Evolutionary conservation across 2,329 filamentous ascomycete species (phyloP).

Genomic region (Fusarium pininemorale): DNA sequence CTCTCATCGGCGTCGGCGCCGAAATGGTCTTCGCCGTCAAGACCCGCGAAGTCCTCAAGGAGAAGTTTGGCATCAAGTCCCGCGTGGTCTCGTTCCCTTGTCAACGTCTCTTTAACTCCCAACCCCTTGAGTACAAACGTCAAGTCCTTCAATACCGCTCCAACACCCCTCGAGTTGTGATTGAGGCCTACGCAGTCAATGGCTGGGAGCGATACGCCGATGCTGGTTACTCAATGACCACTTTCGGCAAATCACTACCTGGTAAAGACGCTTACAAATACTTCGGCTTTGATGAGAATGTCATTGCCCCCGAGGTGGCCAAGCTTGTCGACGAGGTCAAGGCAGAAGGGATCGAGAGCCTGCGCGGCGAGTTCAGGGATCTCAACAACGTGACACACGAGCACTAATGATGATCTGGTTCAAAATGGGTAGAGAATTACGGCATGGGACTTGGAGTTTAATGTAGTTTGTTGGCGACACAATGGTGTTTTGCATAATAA

Average conservation of each 20-base stretch:
- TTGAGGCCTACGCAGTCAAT: slow-evolving; percentile 67
- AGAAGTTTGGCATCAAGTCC: slow-evolving; percentile 49
- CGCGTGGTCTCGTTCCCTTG: slow-evolving; percentile 58
- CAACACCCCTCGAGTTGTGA: slow-evolving; percentile 61
- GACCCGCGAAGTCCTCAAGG: slow-evolving; percentile 50
- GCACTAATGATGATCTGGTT: slow-evolving; percentile 19
- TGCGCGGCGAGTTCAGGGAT: slow-evolving; percentile 47
- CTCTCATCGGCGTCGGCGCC: slow-evolving; percentile 52
- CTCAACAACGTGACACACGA: slow-evolving; percentile 39
- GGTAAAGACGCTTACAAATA: slow-evolving; percentile 63
- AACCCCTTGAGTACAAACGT: slow-evolving; percentile 56
- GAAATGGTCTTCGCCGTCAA: slow-evolving; percentile 49
- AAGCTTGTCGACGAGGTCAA: slow-evolving; percentile 45
- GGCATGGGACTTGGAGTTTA: slow-evolving; percentile 19
- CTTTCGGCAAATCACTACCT: slow-evolving; percentile 65
- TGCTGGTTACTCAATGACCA: slow-evolving; percentile 62
- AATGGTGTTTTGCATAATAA: slow-evolving; percentile 16
- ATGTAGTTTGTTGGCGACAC: not conserved
- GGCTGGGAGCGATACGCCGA: slow-evolving; percentile 70
- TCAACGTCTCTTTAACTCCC: slow-evolving; percentile 54
- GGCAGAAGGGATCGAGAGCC: slow-evolving; percentile 42
- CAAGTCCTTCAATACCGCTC: slow-evolving; percentile 54
- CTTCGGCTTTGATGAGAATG: slow-evolving; percentile 62
- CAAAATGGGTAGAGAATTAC: not conserved
- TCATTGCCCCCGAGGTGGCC: slow-evolving; percentile 51